These are phyloP conservation scores for Papiliotrema terrestris DNA, from an alignment of 1,284 basidiomycete species.

Conservation along the genomic window DNA sequence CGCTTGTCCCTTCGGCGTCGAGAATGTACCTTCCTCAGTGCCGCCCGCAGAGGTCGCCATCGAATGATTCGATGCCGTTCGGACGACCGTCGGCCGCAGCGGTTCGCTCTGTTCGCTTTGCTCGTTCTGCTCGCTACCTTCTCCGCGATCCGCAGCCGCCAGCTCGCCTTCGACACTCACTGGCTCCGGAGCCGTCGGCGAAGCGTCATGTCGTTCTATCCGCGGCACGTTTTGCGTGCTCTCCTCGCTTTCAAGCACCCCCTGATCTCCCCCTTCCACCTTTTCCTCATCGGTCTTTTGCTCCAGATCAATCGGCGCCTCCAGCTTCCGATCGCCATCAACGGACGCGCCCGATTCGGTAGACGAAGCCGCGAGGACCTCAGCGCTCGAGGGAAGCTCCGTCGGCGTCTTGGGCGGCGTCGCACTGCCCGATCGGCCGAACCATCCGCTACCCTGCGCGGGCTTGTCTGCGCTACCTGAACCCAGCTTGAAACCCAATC, in stretches of 20 bases:
- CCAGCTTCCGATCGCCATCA: neutral
- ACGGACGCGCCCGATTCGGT: conserved; percentile 5
- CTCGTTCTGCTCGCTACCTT: neutral
- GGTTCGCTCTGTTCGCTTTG: neutral
- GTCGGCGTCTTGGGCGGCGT: conserved; percentile 2
- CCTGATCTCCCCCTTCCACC: neutral
- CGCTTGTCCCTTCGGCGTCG: conserved; percentile 16
- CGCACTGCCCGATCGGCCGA: neutral
- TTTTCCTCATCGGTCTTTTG: neutral
- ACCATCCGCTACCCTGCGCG: neutral
- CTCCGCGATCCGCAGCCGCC: neutral
- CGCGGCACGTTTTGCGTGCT: neutral
- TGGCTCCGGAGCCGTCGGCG: neutral
- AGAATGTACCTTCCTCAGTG: conserved; percentile 19
- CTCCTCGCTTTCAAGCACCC: neutral
- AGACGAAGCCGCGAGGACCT: neutral
- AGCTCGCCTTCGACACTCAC: neutral
- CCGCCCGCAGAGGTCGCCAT: conserved; percentile 1
- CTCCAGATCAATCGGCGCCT: neutral
- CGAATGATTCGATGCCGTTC: neutral
- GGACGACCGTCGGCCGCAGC: neutral
- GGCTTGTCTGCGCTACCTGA: neutral
- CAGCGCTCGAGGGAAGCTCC: neutral
- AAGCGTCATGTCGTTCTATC: conserved; percentile 1
- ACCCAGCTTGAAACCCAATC: conserved; percentile 36